Conservation (phyloP, 768 basidiomycete species). For the Candolleomyces eurysporus region DNA sequence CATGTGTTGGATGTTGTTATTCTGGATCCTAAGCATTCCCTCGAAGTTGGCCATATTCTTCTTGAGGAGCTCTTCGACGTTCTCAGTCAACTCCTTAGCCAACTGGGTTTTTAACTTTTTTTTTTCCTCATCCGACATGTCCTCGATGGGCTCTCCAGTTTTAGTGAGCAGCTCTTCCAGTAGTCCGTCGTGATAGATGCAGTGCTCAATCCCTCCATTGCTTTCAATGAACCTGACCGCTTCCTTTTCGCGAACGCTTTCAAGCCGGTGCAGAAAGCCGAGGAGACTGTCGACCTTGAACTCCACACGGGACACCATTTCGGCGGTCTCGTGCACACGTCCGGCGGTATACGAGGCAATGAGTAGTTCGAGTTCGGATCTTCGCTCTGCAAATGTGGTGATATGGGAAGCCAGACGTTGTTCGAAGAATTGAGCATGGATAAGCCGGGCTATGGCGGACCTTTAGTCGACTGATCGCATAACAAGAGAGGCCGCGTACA, state of each 20-base stretch:
- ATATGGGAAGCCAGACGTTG: slow-evolving; percentile 30
- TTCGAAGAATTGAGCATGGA: slow-evolving; percentile 36
- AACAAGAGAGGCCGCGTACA: slow-evolving; percentile 20
- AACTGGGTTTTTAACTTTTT: slow-evolving; percentile 24
- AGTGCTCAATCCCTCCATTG: slow-evolving; percentile 12
- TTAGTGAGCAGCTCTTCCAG: slow-evolving; percentile 30
- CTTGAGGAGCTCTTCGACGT: slow-evolving; percentile 32
- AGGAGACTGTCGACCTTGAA: slow-evolving; percentile 30
- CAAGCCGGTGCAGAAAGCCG: neutral
- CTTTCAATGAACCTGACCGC: neutral
- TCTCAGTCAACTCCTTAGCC: slow-evolving; percentile 32
- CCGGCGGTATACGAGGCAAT: slow-evolving; percentile 37
- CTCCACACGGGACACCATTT: slow-evolving; percentile 19
- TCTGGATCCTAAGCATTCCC: slow-evolving; percentile 45
- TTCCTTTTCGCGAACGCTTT: neutral
- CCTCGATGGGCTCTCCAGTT: slow-evolving; percentile 26
- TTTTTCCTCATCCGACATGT: neutral
- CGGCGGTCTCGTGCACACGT: slow-evolving; percentile 26
- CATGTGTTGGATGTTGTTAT: slow-evolving; percentile 27
- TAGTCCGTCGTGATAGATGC: slow-evolving; percentile 29
- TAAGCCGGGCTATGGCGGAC: slow-evolving; percentile 13
- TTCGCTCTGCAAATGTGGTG: slow-evolving; percentile 30
- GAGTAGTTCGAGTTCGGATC: slow-evolving; percentile 32
- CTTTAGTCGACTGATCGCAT: neutral
- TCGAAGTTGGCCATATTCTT: slow-evolving; percentile 43